Evolutionary conservation across 208 protist genomes (phyloP), one percentile per base, ranked within the genome.

Genomic region (Wallacemonas sp.): DNA sequence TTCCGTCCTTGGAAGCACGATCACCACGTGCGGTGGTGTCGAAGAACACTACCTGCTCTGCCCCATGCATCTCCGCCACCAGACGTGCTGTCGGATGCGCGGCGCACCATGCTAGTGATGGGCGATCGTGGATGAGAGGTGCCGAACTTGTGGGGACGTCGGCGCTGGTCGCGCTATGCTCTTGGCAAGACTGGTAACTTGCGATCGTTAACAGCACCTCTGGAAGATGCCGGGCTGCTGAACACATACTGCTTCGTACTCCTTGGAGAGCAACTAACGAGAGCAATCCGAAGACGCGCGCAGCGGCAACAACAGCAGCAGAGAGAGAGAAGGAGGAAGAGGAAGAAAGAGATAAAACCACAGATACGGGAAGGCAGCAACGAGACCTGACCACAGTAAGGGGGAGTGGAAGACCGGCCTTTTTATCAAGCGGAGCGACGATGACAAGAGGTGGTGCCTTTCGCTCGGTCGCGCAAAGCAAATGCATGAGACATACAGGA

Each of bases 91-190:
- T 52, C 1, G 81, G 81, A n/a, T 64, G 55, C 34, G 59, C 39
- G 50, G 81, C 69, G 15, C 71, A 41, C 66, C 70, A 82, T 12
- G 81, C 81, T 0, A 82, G 73, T 0, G 81, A 71, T 13, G 75
- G 72, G 9, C 80, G 69, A 37, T 61, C 33, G 37, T 73, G 54
- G 3, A 57, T 57, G 50, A 3, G 50, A 6, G 30, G 8, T 5
- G 24, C 30, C 17, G 50, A 27, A 3, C 30, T 13, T 19, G 45
- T 13, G 0, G 22, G 26, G n/a, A 22, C 30, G 17, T 17, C 50
- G n/a, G 29, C 6, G 10, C 17, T 26, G 3, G 29, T 13, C 6
- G n/a, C 13, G 21, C 27, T 17, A 27, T 70, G 65, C 32, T 52
- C 52, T 46, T 33, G 72, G 38, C 34, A 53, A 10, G 33, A 37